A percentile compares a stretch with the other conserved stretches of the same genome.
phyloP scores from a whole-genome alignment of 305 asterid species.

The Euphrasia arctica region DNA sequence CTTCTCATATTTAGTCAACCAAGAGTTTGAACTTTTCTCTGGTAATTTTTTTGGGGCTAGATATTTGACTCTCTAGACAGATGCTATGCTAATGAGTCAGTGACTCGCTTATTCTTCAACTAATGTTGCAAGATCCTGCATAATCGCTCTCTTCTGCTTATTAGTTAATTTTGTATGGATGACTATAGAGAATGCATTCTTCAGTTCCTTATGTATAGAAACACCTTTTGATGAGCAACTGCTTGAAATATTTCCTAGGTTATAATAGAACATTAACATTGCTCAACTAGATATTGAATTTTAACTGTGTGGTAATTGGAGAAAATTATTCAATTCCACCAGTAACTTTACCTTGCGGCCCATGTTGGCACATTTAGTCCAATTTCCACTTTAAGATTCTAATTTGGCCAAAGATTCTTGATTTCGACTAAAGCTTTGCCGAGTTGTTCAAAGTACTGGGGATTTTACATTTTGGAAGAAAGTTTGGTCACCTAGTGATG shows the following conservation, averaged over 20 bases:
- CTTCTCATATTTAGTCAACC: constrained; percentile 13
- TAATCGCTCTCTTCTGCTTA: neutral
- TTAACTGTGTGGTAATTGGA: neutral
- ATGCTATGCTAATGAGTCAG: neutral
- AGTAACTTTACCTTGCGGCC: neutral
- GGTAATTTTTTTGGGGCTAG: constrained; percentile 1
- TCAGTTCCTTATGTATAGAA: constrained; percentile 13
- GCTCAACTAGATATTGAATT: constrained; percentile 2
- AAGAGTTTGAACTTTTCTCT: neutral
- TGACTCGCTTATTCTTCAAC: neutral
- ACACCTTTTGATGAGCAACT: neutral
- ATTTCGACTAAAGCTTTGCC: neutral
- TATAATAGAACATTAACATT: constrained; percentile 2
- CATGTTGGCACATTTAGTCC: neutral
- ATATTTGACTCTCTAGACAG: constrained; percentile 12
- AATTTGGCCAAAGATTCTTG: neutral
- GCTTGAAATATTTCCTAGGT: constrained; percentile 15
- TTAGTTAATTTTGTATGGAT: constrained; percentile 4
- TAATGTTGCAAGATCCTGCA: constrained; percentile 13
- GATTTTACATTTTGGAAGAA: neutral
- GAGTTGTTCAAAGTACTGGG: neutral
- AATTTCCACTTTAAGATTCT: neutral
- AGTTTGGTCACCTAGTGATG: neutral
- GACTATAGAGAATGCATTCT: constrained; percentile 12
- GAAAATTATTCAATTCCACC: neutral